Evolutionary conservation across 805 yeast species (phyloP).

Genomic region (Candida namnaoensis): DNA sequence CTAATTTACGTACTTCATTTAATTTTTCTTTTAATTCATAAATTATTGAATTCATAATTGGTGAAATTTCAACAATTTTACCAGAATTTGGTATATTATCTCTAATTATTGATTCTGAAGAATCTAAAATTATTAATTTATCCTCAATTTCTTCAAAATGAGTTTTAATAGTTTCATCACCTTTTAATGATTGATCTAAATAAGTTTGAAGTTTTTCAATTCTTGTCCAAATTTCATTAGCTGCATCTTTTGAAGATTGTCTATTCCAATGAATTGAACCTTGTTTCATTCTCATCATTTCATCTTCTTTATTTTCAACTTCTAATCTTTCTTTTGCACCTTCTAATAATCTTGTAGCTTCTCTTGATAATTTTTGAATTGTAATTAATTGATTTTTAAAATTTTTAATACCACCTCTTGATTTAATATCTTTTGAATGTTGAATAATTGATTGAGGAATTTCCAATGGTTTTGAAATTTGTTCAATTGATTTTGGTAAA

Average conservation of each 20-base stretch:
- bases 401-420: constrained; percentile 41
- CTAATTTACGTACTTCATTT: constrained; percentile 25
- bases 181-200: constrained; percentile 45
- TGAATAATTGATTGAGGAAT: constrained; percentile 50
- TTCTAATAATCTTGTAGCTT: constrained; percentile 32
- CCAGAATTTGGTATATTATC: constrained; percentile 21
- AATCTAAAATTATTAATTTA: constrained; percentile 32
- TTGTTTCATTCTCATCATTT: constrained; percentile 34
- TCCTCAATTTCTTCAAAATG: constrained; percentile 42
- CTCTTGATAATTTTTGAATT: constrained; percentile 31
- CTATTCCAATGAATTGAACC: constrained; percentile 53
- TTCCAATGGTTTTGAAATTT: constrained; percentile 42
- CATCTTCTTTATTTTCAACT: constrained; percentile 50
- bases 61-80: constrained; percentile 19
- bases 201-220: constrained; percentile 38
- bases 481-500: constrained; percentile 57
- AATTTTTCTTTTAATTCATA: constrained; percentile 23
- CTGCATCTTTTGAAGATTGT: constrained; percentile 34
- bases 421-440: constrained; percentile 44
- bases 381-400: constrained; percentile 36
- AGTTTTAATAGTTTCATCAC: constrained; percentile 46
- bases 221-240: constrained; percentile 27
- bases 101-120: constrained; percentile 20
- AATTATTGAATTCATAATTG: constrained; percentile 24
- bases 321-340: constrained; percentile 37